Base-by-base conservation (phyloP, 2,329 filamentous ascomycete species). In the Didymella pinodella region DNA sequence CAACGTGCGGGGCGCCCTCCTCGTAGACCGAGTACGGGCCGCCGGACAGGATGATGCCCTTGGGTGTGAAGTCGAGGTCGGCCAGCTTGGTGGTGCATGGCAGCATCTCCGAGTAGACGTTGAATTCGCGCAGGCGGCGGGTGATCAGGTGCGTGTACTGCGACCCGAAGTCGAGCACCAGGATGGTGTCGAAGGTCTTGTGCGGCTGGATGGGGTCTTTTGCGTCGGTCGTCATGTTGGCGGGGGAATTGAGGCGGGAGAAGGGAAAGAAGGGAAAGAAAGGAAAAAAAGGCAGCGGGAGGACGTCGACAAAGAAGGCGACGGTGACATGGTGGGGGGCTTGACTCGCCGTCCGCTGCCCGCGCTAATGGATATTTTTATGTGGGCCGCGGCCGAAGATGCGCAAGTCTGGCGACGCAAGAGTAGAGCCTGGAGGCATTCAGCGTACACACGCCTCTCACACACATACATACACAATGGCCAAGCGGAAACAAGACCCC, bases 41-140 rank as follows among this genome's bases (percentile, higher is more conserved):
- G 62, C 90, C 90, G 8, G 87, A 90, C 10, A 93, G 81, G 56
- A 96, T 90, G 64, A 98, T 88, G 67, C 93, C 94, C 74, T 90
- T 90, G 20, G 94, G 94, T 74, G 88, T 92, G 83, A 86, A 96
- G 46, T 83, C 75, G 32, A 97, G 84, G 55, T 95, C 91, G 7
- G 86, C 81, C 22, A 96, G 79, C 82, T 94, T 94, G 70, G 90
- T 88, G 45, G 90, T 96, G 79, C 93, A 96, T 22, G 91, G 91
- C 43, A 96, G 86, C 88, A 96, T 90, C 81, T 97, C 93, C 62
- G 88, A 88, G 82, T 91, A 97, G 76, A 96, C 85, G 80, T 89
- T 90, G 78, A 96, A 85, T 68, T 90, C 87, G 67, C 92, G 86
- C 28, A 96, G 84, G 32, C 91, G 86, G 54, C 91, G 84, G 10